Base-by-base conservation (phyloP, 306 rosid species). In the Cicer cuneatum region DNA sequence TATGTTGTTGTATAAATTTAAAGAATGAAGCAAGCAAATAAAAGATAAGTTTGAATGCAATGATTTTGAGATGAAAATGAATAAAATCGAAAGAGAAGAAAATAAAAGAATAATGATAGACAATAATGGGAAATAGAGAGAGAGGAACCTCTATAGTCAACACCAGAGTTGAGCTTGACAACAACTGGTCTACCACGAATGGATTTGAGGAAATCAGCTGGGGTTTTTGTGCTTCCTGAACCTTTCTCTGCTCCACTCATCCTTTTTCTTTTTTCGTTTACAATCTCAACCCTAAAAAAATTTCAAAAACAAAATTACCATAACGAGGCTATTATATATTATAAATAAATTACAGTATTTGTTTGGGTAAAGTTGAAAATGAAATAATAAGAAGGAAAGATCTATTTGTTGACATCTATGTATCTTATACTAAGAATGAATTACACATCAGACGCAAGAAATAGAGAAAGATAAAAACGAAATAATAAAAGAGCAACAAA, bases 151-250 rank as follows among this genome's bases (percentile, higher is more conserved):
- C 98, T 78, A 68, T 93, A 93, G 61, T 93, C 98, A 33, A 93
- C 98, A 5, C 98, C 98, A 21, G 98, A 93, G 79, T 93, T 93
- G 69, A 93, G 87, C 79, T 93, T 93, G 7, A 93, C 98, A 19
- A 93, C 98, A 73, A 93, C 98, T 0, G 98, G 98, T 43, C 93
- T 93, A 29, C 98, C 98, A 0, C 98, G 95, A 73, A 93, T 93
- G 42, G 98, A 90, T 65, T 93, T 93, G 69, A 93, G 97, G 64
- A 93, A 93, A 85, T 93, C 97, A 0, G 97, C 96, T 0, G 97
- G 98, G 24, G 95, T 93, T 82, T 93, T 93, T 0, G 98, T 93
- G 64, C 93, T 72, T 12, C 87, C 82, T 1, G 91, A 85, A 38
- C 84, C 89, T 72, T 87, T 90, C 86, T 93, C 98, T 54, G 82